phyloP scores from a whole-genome alignment of 2,329 filamentous ascomycete genomes.

The Mycosphaerelloides madeirae region DNA sequence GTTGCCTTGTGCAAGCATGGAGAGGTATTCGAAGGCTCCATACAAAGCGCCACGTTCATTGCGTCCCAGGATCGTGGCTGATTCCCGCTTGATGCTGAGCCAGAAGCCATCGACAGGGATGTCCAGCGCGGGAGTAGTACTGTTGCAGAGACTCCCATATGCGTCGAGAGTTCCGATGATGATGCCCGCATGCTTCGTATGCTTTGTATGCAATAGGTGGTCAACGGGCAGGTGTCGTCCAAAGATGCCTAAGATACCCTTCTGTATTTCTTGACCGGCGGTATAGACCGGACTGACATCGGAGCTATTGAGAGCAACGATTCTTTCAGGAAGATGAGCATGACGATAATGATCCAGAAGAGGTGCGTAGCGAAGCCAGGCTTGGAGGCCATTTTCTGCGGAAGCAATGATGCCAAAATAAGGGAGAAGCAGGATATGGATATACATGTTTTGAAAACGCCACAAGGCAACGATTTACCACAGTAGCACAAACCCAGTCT shows the following conservation, averaged over 20 bases:
- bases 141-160: slow-evolving; percentile 35
- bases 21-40: slow-evolving; percentile 65
- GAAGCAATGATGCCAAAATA: slow-evolving; percentile 31
- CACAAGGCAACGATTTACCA: no score
- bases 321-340: slow-evolving; percentile 46
- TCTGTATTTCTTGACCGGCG: slow-evolving; percentile 51
- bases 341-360: slow-evolving; percentile 47
- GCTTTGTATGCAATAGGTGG: slow-evolving; percentile 21
- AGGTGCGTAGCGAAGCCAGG: slow-evolving; percentile 61
- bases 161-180: slow-evolving; percentile 48
- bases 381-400: slow-evolving; percentile 58
- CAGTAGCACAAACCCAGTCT: no score
- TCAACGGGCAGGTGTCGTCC: slow-evolving; percentile 38
- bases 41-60: slow-evolving; percentile 66
- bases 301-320: slow-evolving; percentile 51
- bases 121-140: slow-evolving; percentile 15
- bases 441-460: background rate
- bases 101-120: slow-evolving; percentile 59
- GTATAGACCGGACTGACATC: slow-evolving; percentile 52
- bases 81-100: slow-evolving; percentile 46
- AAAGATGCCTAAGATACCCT: slow-evolving; percentile 55
- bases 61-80: slow-evolving; percentile 57
- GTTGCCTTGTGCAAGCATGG: slow-evolving; percentile 58
- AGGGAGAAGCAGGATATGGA: slow-evolving; percentile 4
- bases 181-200: slow-evolving; percentile 34